Percentiles rank a stretch among this genome's conserved stretches.
These are phyloP conservation scores for Diaporthe sp. DNA, from an alignment of 2,329 filamentous ascomycete species.

Conservation along the genomic window DNA sequence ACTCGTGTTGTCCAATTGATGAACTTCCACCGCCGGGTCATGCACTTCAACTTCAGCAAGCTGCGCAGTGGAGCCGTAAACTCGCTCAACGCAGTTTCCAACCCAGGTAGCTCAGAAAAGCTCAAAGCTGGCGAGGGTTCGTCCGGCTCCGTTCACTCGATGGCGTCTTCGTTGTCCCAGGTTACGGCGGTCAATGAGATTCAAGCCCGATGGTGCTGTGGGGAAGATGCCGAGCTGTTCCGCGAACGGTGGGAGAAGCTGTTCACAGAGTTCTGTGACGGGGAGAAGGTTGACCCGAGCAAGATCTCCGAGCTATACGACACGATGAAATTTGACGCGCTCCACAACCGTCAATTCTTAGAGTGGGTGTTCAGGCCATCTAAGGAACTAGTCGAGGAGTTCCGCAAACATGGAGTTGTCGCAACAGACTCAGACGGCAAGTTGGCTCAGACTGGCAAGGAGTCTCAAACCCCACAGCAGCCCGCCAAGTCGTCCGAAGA, in stretches of 20 bases:
- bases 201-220: constrained; percentile 94
- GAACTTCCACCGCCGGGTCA: constrained; percentile 95
- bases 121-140: constrained; percentile 49
- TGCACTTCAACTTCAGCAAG: constrained; percentile 92
- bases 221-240: constrained; percentile 94
- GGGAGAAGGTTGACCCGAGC: constrained; percentile 97
- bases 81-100: constrained; percentile 68
- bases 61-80: constrained; percentile 75
- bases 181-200: constrained; percentile 75
- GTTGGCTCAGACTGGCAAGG: too few species aligned
- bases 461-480: constrained; percentile 50
- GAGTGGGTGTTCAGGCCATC: constrained; percentile 98
- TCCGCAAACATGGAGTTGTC: constrained; percentile 58
- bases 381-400: constrained; percentile 79
- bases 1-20: constrained; percentile 93
- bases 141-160: constrained; percentile 48
- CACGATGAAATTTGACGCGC: constrained; percentile 98
- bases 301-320: constrained; percentile 99
- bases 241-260: constrained; percentile 98
- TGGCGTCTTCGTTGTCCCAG: constrained; percentile 64
- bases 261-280: constrained; percentile 95
- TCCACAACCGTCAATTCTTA: constrained; percentile 95
- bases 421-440: constrained; percentile 45
- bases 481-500: constrained; percentile 49
- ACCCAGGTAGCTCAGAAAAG: constrained; percentile 58